Percentiles rank a stretch among this genome's conserved stretches.
Evolutionary conservation across 257 asterid genomes (phyloP).

Genomic region (Penstemon newberryi): DNA sequence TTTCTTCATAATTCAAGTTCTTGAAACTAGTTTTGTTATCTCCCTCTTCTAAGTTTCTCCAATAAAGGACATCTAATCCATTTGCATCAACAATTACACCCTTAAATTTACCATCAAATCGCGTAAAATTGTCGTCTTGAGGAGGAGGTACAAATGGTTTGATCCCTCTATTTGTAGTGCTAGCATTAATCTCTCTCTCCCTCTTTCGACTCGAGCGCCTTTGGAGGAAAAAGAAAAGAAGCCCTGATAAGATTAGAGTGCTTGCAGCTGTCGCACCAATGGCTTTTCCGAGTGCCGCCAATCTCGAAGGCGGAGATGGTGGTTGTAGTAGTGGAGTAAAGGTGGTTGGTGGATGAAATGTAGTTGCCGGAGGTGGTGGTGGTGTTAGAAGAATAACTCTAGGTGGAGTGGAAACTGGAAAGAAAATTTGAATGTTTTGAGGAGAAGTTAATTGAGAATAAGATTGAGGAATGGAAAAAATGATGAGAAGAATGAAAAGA

Average conservation of each 20-base stretch:
- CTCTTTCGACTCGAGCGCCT: slow-evolving; percentile 42
- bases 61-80: slow-evolving; percentile 89
- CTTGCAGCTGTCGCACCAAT: slow-evolving; percentile 64
- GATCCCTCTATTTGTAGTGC: not conserved
- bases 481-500: not conserved
- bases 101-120: slow-evolving; percentile 64
- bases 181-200: slow-evolving; percentile 8
- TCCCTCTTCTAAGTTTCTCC: slow-evolving; percentile 65
- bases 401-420: slow-evolving; percentile 43
- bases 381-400: slow-evolving; percentile 12
- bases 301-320: slow-evolving; percentile 34
- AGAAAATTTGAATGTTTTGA: slow-evolving; percentile 66
- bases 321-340: slow-evolving; percentile 16
- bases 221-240: slow-evolving; percentile 42
- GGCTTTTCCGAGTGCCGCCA: slow-evolving; percentile 62
- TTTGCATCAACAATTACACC: slow-evolving; percentile 87
- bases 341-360: slow-evolving; percentile 7
- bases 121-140: slow-evolving; percentile 34
- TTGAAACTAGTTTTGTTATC: slow-evolving; percentile 45
- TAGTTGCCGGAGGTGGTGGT: slow-evolving; percentile 21
- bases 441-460: slow-evolving; percentile 42
- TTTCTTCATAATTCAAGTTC: slow-evolving; percentile 42
- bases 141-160: slow-evolving; percentile 22
- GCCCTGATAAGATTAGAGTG: slow-evolving; percentile 46
- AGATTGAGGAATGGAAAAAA: slow-evolving; percentile 13